Conservation (phyloP, 1,284 basidiomycete genomes). For the Rhodotorula mucilaginosa region DNA sequence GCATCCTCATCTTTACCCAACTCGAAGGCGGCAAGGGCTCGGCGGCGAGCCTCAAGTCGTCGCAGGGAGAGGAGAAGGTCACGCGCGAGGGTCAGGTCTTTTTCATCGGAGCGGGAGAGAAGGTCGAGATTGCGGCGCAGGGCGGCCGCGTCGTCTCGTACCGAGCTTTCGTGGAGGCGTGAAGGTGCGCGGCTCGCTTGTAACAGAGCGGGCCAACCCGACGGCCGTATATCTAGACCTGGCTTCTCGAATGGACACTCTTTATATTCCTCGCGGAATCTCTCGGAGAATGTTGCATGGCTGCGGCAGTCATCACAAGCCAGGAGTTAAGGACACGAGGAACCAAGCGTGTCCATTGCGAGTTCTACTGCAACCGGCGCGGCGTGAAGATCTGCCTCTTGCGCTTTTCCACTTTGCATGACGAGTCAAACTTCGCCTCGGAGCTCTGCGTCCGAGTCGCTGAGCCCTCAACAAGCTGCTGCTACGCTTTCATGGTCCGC, state of each 20-base stretch:
- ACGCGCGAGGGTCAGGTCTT: constrained; percentile 67
- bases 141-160: constrained; percentile 59
- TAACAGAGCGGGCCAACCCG: background rate
- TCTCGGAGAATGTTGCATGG: too few relatives aligned
- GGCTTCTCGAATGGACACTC: too few relatives aligned
- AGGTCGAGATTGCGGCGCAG: constrained; percentile 55
- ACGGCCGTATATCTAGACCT: background rate
- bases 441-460: background rate
- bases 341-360: too few relatives aligned
- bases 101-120: constrained; percentile 74
- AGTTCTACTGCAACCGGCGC: too few relatives aligned
- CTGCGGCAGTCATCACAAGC: too few relatives aligned
- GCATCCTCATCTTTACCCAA: constrained; percentile 72
- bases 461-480: background rate
- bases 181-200: background rate
- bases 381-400: too few relatives aligned
- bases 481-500: background rate
- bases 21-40: constrained; percentile 59
- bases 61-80: constrained; percentile 56
- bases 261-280: too few relatives aligned
- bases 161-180: constrained; percentile 65
- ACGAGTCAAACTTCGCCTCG: background rate
- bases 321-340: too few relatives aligned
- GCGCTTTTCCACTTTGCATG: background rate
- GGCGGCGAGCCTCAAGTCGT: constrained; percentile 49